Percentiles rank a stretch among this genome's conserved stretches.
Conservation (phyloP, 495 filamentous ascomycete genomes). For the Aspergillus incahuasiensis region DNA sequence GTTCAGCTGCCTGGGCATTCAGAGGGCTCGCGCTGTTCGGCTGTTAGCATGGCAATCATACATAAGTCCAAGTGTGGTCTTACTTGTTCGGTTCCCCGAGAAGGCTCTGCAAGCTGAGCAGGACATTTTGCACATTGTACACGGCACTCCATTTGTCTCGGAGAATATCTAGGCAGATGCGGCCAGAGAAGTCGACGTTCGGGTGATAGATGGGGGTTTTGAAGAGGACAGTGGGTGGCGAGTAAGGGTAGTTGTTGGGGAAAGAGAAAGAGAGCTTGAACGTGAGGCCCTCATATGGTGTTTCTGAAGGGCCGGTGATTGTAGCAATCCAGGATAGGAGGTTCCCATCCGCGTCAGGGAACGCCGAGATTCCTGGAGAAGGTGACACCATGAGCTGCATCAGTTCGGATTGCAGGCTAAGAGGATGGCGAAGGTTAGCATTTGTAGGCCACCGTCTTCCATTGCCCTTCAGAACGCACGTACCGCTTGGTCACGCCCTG, state of each 20-base stretch:
- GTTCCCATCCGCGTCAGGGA: conserved; percentile 85
- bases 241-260: conserved; percentile 88
- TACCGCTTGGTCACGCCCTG: conserved; percentile 81
- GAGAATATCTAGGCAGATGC: conserved; percentile 93
- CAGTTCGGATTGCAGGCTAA: conserved; percentile 88
- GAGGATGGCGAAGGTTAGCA: conserved; percentile 12
- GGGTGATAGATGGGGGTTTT: conserved; percentile 93
- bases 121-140: conserved; percentile 89
- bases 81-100: conserved; percentile 98
- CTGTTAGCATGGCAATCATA: conserved; percentile 13
- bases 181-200: conserved; percentile 87
- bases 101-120: conserved; percentile 90
- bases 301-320: conserved; percentile 85
- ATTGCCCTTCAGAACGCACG: conserved; percentile 8
- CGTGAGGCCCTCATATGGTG: conserved; percentile 80
- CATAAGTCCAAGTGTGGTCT: conserved; percentile 18
- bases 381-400: conserved; percentile 97
- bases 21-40: conserved; percentile 74
- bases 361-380: conserved; percentile 90
- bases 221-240: conserved; percentile 88
- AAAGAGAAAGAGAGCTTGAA: conserved; percentile 95
- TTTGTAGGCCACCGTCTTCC: neutral
- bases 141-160: conserved; percentile 98
- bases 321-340: conserved; percentile 89
- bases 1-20: conserved; percentile 91